These are phyloP conservation scores for Plectranthus barbatus DNA, from an alignment of 257 asterid species.

Conservation along the genomic window DNA sequence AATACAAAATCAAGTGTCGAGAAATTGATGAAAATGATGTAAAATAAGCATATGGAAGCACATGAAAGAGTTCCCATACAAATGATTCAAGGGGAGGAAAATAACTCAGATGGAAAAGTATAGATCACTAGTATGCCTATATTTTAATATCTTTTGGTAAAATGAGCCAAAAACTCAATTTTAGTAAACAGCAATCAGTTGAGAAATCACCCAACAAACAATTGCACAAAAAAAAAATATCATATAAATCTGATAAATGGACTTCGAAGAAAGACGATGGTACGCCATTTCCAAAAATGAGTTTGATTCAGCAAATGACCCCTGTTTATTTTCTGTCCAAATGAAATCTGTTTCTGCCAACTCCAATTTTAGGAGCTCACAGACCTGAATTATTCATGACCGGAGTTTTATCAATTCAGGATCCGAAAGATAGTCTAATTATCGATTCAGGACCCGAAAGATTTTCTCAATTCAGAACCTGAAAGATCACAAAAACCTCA, in stretches of 20 bases:
- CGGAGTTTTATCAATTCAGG: too few species aligned
- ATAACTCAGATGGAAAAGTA: not conserved
- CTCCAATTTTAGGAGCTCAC: not conserved
- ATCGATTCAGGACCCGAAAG: too few species aligned
- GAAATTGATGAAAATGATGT: not conserved
- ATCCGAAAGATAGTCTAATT: too few species aligned
- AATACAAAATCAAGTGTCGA: constrained; percentile 3
- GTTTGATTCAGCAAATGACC: not conserved
- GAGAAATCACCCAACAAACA: not conserved
- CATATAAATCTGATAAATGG: not conserved
- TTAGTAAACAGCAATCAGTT: not conserved
- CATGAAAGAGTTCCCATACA: not conserved
- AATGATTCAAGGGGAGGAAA: not conserved
- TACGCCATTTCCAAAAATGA: not conserved
- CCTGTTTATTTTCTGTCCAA: not conserved
- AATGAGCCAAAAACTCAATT: not conserved
- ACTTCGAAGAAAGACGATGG: not conserved
- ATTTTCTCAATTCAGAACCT: too few species aligned
- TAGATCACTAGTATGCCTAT: not conserved
- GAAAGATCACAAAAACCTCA: too few species aligned
- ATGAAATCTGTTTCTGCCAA: not conserved
- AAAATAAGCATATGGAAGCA: not conserved
- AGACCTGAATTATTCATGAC: not conserved
- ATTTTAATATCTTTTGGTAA: not conserved
- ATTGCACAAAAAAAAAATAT: not conserved